A percentile compares a stretch with the other conserved stretches of the same genome.
These are phyloP conservation scores for Fusarium keratoplasticum DNA, from an alignment of 2,329 filamentous ascomycete genomes.

Conservation along the genomic window DNA sequence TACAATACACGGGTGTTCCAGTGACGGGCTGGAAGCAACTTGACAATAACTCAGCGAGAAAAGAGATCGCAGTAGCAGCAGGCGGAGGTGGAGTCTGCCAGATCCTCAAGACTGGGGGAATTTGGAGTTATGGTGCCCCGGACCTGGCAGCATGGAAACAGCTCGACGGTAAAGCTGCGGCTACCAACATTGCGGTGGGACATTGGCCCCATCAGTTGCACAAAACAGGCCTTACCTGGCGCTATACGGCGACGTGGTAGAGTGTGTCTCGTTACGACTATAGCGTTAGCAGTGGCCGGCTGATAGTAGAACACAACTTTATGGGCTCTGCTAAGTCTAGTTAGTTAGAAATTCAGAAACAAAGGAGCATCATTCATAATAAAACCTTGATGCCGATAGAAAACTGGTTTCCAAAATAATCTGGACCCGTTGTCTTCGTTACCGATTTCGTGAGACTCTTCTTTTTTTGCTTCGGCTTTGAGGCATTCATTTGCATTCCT, in stretches of 20 bases:
- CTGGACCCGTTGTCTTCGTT: too few relatives aligned
- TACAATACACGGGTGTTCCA: conserved; percentile 8
- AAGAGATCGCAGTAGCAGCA: background rate
- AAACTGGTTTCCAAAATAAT: too few relatives aligned
- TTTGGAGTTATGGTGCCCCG: background rate
- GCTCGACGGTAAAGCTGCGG: background rate
- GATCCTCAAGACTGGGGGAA: conserved; percentile 4
- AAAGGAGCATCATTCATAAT: too few relatives aligned
- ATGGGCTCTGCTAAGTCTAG: too few relatives aligned
- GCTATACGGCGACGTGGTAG: background rate
- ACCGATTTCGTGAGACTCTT: too few relatives aligned
- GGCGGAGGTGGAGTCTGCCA: conserved; percentile 4
- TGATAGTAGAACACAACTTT: too few relatives aligned
- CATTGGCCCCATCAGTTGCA: conserved; percentile 2
- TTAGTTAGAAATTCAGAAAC: too few relatives aligned
- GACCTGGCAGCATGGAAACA: conserved; percentile 3
- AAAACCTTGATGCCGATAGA: too few relatives aligned
- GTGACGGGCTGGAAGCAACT: conserved; percentile 6
- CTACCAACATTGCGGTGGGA: background rate
- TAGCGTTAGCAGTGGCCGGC: too few relatives aligned
- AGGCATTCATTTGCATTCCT: too few relatives aligned
- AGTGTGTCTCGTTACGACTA: too few relatives aligned
- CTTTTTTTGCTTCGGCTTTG: too few relatives aligned
- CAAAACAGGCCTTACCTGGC: background rate
- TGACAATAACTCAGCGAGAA: conserved; percentile 5